Evolutionary conservation across 2,329 filamentous ascomycete species (phyloP), one percentile per base, ranked within the genome.

Genomic region (Lasiodiplodia gonubiensis): DNA sequence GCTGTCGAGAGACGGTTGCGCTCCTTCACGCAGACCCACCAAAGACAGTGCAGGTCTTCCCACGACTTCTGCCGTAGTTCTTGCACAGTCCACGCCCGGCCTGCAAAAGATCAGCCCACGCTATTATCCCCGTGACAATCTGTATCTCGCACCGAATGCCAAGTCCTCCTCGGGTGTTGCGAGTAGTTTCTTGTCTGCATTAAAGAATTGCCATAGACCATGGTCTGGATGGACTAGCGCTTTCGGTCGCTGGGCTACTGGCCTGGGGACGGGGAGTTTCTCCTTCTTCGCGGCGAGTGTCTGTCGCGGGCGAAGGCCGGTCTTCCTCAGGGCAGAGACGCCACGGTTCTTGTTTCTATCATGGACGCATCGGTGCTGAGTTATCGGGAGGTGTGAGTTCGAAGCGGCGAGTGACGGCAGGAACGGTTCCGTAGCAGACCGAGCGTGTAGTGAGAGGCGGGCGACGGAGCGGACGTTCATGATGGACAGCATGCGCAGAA

Each of bases 21-120:
- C 82, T 99, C 95, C 82, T 92, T 93, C 69, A 91, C 86, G 78
- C 95, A 98, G 66, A 93, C 87, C 93, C 94, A 99, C 93, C 94
- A 99, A 75, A 99, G 85, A 69, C 85, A 84, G 80, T 98, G 94
- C 73, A 99, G 82, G 78, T 98, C 94, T 69, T 97, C 92, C 92
- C 93, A 99, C 70, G 90, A 93, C 82, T 97, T 97, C 70, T 87
- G 85, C 70, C 94, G 87, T 74, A 99, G 84, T 82, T 99, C 95
- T 80, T 92, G 88, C 8, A 92, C 89, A 12, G 86, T 89, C 95
- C 95, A 99, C 33, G 88, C 84, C 65, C 95, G 88, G 18, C 95
- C 86, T 89, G 70, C 74, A 46, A 23, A 35, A 25, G 33, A 48
- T 66, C 52, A 66, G 52, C 52, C 49, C 49, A 39, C 27, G 60